Conservation (phyloP, 2,329 filamentous ascomycete genomes). For the Alternaria arborescens region DNA sequence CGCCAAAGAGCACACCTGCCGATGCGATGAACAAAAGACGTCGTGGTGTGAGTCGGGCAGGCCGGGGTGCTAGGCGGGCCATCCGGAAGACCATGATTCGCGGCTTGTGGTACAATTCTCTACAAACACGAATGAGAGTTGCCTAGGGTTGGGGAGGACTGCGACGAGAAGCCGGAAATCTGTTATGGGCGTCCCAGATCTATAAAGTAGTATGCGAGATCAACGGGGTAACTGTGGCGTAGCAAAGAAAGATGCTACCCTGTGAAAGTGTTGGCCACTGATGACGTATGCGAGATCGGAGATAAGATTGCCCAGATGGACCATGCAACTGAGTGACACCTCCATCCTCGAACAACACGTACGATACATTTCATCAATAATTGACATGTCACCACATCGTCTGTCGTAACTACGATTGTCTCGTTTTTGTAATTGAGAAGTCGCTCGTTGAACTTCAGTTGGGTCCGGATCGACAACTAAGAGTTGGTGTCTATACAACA, state of each 20-base stretch:
- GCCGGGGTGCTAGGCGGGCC: conserved; percentile 1
- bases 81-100: conserved; percentile 35
- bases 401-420: no score
- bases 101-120: conserved; percentile 49
- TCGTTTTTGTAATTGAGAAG: neutral
- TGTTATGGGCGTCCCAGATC: neutral
- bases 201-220: neutral
- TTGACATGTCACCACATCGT: no score
- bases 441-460: neutral
- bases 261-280: conserved; percentile 14
- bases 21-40: conserved; percentile 39
- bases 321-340: neutral
- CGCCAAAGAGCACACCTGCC: conserved; percentile 42
- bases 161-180: neutral
- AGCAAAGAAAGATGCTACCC: neutral
- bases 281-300: conserved; percentile 15
- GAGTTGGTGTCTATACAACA: neutral
- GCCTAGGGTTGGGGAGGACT: neutral
- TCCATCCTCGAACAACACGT: neutral
- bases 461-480: neutral
- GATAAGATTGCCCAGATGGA: conserved; percentile 1
- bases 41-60: conserved; percentile 27
- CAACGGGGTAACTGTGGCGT: neutral
- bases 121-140: neutral
- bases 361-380: neutral